Percentiles rank a stretch among this genome's conserved stretches.
Conservation (phyloP, 768 basidiomycete genomes). For the Leccinum subgranulosum region DNA sequence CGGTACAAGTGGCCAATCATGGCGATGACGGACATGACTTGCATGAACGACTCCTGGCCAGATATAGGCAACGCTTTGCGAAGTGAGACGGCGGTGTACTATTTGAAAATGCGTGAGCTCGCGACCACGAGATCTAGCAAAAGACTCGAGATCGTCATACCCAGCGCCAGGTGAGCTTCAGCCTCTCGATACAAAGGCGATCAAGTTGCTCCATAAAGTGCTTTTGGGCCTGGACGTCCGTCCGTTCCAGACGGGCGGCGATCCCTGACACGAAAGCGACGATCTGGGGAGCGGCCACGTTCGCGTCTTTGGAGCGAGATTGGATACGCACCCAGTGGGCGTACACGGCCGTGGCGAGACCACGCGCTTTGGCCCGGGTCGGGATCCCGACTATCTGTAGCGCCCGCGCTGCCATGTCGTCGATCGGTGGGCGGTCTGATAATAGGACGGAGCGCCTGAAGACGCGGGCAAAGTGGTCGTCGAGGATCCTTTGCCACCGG, state of each 20-base stretch:
- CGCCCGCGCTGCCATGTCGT: conserved; percentile 7
- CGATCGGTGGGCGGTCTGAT: neutral
- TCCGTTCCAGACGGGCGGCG: conserved; percentile 1
- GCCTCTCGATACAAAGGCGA: conserved; percentile 8
- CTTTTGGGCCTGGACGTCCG: conserved; percentile 1
- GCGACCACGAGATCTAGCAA: neutral
- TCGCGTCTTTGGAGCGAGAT: conserved; percentile 5
- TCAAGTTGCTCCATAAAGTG: conserved; percentile 13
- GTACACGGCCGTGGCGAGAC: conserved; percentile 6
- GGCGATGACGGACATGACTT: conserved; percentile 13
- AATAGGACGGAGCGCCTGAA: conserved; percentile 11
- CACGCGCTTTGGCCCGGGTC: conserved; percentile 9
- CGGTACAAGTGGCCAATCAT: conserved; percentile 17
- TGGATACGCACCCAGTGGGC: conserved; percentile 20
- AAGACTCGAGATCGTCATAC: conserved; percentile 2
- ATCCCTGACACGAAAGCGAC: conserved; percentile 10
- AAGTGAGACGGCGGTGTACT: conserved; percentile 8
- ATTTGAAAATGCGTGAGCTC: conserved; percentile 2
- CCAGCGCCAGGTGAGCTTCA: conserved; percentile 16
- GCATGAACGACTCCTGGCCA: conserved; percentile 9
- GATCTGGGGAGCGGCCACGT: conserved; percentile 2
- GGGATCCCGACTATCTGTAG: conserved; percentile 10
- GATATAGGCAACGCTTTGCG: neutral
- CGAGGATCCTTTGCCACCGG: conserved; percentile 14
- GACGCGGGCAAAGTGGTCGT: conserved; percentile 10